Conservation (phyloP, 1,284 basidiomycete genomes). For the Sporisorium graminicola region DNA sequence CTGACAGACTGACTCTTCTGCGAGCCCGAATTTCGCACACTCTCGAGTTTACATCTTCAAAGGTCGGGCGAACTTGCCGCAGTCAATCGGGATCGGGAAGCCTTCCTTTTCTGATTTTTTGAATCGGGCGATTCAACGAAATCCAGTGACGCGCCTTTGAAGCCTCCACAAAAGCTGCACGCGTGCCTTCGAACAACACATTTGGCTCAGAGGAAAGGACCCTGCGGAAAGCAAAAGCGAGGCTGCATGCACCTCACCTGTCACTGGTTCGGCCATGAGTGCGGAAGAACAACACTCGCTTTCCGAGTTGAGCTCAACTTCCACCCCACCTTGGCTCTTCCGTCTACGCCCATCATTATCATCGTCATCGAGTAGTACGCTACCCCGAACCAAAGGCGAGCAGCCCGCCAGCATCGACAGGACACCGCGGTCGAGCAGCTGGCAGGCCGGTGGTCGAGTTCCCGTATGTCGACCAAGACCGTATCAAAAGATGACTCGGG, state of each 20-base stretch:
- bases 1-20: conserved; percentile 3
- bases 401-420: too few species aligned
- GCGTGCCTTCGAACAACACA: conserved; percentile 6
- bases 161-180: conserved; percentile 24
- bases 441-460: too few species aligned
- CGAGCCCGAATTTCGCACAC: neutral
- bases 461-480: neutral
- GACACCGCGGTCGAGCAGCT: too few species aligned
- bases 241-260: conserved; percentile 20
- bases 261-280: conserved; percentile 3
- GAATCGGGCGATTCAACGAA: conserved; percentile 18
- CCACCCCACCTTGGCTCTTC: neutral
- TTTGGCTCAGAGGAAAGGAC: conserved; percentile 10
- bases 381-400: too few species aligned
- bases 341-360: neutral
- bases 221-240: conserved; percentile 7
- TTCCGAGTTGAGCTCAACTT: neutral
- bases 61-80: conserved; percentile 42
- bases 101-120: neutral
- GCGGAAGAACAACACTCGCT: conserved; percentile 17
- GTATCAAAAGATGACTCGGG: neutral
- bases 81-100: conserved; percentile 25
- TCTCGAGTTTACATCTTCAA: conserved; percentile 1
- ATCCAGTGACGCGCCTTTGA: conserved; percentile 8
- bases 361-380: too few species aligned